Base-by-base conservation (phyloP, 768 basidiomycete species). In the Tremella fuciformis region DNA sequence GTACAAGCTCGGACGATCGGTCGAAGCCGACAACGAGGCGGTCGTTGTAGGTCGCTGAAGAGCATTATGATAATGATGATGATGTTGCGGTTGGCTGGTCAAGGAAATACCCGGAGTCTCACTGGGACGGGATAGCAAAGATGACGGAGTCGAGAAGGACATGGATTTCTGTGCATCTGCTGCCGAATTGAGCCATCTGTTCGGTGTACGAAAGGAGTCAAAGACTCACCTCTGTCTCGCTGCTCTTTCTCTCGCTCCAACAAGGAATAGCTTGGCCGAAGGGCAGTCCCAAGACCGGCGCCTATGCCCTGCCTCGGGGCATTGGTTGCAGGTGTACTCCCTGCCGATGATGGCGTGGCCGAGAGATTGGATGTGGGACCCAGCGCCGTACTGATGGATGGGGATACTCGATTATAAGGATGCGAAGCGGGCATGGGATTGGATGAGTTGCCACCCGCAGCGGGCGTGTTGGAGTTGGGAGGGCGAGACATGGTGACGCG, bases 221-320 rank as follows among this genome's bases (percentile, higher is more conserved):
- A 46, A 15, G 4, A 46, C 42, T 46, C 42, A 46, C 42, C 42
- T 34, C 24, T 52, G 37, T 34, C 51, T 39, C 51, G 6, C 29
- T 52, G 22, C 51, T 52, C 51, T 8, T 29, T 24, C 26, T 52
- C 51, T 8, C 51, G 51, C 22, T 52, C 25, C 38, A 19, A 11
- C 51, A 52, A 34, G 13, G 24, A 24, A 52, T 52, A 52, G 51
- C 51, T 52, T 18, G 51, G 51, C 22, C 51, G 26, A 4, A 52
- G 34, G 26, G 24, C 38, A 37, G 26, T 52, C 42, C 42, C 42
- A 8, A 22, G n/a, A 15, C n/a, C n/a, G 22, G 42, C 42, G 16
- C 22, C 42, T 4, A 34, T 34, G 29, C 29, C 29, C 29, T 34
- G 29, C 29, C 29, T 34, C 11, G 29, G 6, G 29, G 29, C 29